phyloP scores from a whole-genome alignment of 2,329 filamentous ascomycete species.

The Pseudocercospora pini-densiflorae region DNA sequence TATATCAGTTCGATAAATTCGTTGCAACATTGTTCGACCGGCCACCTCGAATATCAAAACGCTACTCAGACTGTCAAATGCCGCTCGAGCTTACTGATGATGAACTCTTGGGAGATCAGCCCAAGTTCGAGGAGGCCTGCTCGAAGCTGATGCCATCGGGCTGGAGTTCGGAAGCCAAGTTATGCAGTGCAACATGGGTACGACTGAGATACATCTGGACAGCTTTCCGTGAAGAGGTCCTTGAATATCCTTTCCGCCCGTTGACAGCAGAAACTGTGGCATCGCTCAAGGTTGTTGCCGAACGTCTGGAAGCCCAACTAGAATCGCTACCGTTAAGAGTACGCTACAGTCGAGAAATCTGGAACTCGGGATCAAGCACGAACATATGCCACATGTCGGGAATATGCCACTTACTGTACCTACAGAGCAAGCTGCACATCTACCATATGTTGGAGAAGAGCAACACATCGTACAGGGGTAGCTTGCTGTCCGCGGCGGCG shows the following conservation, averaged over 20 bases:
- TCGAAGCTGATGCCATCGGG: constrained; percentile 16
- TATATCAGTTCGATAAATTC: constrained; percentile 29
- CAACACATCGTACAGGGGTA: not conserved
- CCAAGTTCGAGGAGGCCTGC: constrained; percentile 14
- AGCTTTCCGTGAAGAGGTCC: constrained; percentile 15
- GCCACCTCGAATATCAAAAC: constrained; percentile 24
- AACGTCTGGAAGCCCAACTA: not conserved
- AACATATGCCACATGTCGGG: constrained; percentile 23
- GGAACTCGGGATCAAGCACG: constrained; percentile 20
- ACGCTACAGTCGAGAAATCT: constrained; percentile 24
- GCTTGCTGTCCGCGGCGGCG: constrained; percentile 16
- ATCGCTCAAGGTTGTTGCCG: not conserved
- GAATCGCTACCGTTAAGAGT: constrained; percentile 5
- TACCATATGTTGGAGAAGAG: constrained; percentile 25
- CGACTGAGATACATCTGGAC: constrained; percentile 18
- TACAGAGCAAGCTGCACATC: constrained; percentile 28
- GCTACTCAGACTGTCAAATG: constrained; percentile 14
- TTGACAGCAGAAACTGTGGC: not conserved
- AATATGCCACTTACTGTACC: constrained; percentile 25
- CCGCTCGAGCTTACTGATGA: constrained; percentile 16
- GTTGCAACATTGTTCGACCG: constrained; percentile 26
- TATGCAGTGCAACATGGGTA: constrained; percentile 22
- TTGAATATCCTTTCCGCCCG: constrained; percentile 4
- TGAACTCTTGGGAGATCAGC: constrained; percentile 4
- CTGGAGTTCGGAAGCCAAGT: constrained; percentile 18